Conservation (phyloP, 208 protist genomes). For the Herpetomonas samuelpessoai region DNA sequence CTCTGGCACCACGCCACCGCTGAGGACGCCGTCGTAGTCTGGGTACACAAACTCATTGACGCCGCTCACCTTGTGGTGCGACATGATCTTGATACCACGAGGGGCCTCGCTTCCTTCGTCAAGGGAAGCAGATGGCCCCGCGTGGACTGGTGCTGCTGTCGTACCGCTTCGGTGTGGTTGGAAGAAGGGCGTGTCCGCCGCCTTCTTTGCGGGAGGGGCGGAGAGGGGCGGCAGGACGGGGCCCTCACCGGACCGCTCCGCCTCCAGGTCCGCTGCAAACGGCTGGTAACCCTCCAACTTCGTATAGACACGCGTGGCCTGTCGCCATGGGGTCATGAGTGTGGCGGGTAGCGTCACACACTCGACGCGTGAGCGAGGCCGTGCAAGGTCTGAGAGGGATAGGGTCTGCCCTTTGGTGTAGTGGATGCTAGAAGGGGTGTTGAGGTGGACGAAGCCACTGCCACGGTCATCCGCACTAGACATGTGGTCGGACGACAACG, state of each 20-base stretch:
- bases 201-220: constrained; percentile 2
- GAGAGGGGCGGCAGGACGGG: constrained; percentile 46
- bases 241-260: constrained; percentile 54
- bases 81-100: constrained; percentile 69
- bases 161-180: background rate
- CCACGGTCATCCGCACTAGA: constrained; percentile 27
- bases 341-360: constrained; percentile 59
- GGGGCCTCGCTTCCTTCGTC: background rate
- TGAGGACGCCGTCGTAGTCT: constrained; percentile 87
- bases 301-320: constrained; percentile 39
- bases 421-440: constrained; percentile 72
- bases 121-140: background rate
- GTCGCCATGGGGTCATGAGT: constrained; percentile 48
- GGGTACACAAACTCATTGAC: constrained; percentile 68
- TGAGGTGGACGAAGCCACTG: constrained; percentile 85
- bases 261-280: constrained; percentile 65
- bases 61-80: constrained; percentile 83
- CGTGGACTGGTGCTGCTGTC: background rate
- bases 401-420: constrained; percentile 72
- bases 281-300: constrained; percentile 42
- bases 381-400: constrained; percentile 54
- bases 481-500: constrained; percentile 4
- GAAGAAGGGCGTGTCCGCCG: constrained; percentile 3
- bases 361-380: constrained; percentile 48
- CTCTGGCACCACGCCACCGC: constrained; percentile 68